Conservation (phyloP, 73 alveolate species). For the Blepharisma japonicum region DNA sequence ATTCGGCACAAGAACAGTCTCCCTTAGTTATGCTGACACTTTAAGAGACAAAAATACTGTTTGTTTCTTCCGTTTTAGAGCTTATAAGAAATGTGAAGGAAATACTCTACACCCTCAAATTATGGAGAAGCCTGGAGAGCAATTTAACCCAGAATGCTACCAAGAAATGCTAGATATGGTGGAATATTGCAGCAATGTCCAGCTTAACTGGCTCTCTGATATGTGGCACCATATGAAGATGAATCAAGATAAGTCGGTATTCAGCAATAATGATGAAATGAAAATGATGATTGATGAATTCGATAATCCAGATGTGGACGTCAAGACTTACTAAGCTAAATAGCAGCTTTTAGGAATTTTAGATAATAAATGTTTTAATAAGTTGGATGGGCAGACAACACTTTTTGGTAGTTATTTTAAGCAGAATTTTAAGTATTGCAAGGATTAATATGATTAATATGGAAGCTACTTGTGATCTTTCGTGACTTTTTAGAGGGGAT, state of each 20-base stretch:
- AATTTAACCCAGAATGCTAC: constrained; percentile 19
- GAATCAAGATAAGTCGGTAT: background rate
- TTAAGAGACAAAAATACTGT: constrained; percentile 25
- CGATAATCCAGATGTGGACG: constrained; percentile 21
- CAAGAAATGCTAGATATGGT: constrained; percentile 28
- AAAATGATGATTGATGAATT: constrained; percentile 27
- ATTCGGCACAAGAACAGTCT: constrained; percentile 16
- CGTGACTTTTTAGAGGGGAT: too few relatives aligned
- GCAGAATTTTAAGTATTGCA: too few relatives aligned
- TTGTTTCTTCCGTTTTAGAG: constrained; percentile 14
- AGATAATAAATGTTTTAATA: too few relatives aligned
- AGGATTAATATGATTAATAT: too few relatives aligned
- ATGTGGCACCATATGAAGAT: constrained; percentile 30
- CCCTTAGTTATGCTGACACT: constrained; percentile 11
- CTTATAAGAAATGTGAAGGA: constrained; percentile 30
- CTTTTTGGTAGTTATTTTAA: too few relatives aligned
- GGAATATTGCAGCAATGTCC: background rate
- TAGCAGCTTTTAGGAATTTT: too few relatives aligned
- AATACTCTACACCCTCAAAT: background rate
- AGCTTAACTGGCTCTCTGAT: constrained; percentile 32
- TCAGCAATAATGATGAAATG: background rate
- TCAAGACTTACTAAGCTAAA: background rate
- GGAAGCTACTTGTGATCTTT: too few relatives aligned
- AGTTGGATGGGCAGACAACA: too few relatives aligned
- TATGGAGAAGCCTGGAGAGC: constrained; percentile 7